Evolutionary conservation across 169 alveolate genomes (phyloP), one percentile per base, ranked within the genome.

Genomic region (Plasmodium gaboni): DNA sequence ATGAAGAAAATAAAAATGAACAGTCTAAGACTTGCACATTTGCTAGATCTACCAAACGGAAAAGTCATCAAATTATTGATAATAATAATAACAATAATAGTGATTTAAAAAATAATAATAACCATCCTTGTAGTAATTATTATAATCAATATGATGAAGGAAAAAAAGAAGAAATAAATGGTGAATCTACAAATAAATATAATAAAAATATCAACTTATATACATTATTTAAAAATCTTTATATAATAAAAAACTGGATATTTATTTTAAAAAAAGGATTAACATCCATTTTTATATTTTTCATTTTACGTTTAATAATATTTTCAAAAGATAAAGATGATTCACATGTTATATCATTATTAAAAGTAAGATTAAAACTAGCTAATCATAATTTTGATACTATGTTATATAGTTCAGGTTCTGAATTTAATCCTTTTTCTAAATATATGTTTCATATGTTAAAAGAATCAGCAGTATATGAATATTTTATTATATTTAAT

Each of bases 361-460:
- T 80, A 68, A 80, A 80, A 19, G 90, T 80, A 10, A 57, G 90
- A 19, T 61, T 80, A 71, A 70, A 80, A 53, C 50, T 80, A 26
- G 17, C 73, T 55, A 55, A 48, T 15, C 90, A 80, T 61, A 28
- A 80, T 12, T 80, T 80, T 61, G 90, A 80, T 17, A 80, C 65
- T 50, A 80, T 80, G 83, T 55, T 80, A 57, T 80, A 80, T 28
- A 80, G 90, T 53, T 9, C 46, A 51, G 83, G 90, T 2, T 17
- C 72, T 8, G 90, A 80, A 69, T 80, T 80, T 61, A 80, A 68
- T 38, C 90, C 90, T 0, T 68, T 80, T 12, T 28, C 80, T n/a
- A 51, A 26, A 17, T 12, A 24, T 50, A 80, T 80, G 90, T 80
- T 80, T 32, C 13, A 60, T n/a, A 80, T 80, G 90, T 42, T 80